Percentiles rank a stretch among this genome's conserved stretches.
phyloP scores from a whole-genome alignment of 306 rosid genomes.

The Ziziphus jujuba region DNA sequence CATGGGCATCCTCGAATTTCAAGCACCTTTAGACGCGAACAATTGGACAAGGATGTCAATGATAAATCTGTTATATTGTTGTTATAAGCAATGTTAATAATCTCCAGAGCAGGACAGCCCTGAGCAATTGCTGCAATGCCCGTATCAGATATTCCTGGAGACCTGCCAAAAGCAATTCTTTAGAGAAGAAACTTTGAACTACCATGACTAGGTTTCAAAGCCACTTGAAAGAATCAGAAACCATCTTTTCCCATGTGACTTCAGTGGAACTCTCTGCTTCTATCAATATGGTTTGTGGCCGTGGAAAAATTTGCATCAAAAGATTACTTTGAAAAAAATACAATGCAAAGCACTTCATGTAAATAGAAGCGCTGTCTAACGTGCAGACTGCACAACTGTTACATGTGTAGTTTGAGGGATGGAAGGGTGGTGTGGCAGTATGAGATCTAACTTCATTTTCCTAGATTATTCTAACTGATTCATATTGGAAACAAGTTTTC shows the following conservation, averaged over 20 bases:
- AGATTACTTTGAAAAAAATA: too few relatives aligned
- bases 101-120: conserved; percentile 61
- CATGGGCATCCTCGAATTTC: conserved; percentile 60
- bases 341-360: too few relatives aligned
- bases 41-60: conserved; percentile 50
- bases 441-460: too few relatives aligned
- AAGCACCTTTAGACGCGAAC: conserved; percentile 46
- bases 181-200: neutral
- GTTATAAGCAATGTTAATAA: conserved; percentile 62
- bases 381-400: too few relatives aligned
- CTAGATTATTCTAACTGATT: too few relatives aligned
- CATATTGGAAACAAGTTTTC: too few relatives aligned
- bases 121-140: conserved; percentile 54
- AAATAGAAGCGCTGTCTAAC: too few relatives aligned
- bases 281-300: neutral
- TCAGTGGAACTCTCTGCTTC: neutral
- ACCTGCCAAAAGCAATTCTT: conserved; percentile 33
- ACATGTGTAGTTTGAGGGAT: neutral
- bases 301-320: too few relatives aligned
- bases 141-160: conserved; percentile 48
- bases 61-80: conserved; percentile 53
- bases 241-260: neutral
- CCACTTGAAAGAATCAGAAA: neutral
- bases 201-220: neutral
- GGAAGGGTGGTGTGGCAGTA: too few relatives aligned